phyloP scores from a whole-genome alignment of 1,284 basidiomycete genomes.

The Vanrija sp. region DNA sequence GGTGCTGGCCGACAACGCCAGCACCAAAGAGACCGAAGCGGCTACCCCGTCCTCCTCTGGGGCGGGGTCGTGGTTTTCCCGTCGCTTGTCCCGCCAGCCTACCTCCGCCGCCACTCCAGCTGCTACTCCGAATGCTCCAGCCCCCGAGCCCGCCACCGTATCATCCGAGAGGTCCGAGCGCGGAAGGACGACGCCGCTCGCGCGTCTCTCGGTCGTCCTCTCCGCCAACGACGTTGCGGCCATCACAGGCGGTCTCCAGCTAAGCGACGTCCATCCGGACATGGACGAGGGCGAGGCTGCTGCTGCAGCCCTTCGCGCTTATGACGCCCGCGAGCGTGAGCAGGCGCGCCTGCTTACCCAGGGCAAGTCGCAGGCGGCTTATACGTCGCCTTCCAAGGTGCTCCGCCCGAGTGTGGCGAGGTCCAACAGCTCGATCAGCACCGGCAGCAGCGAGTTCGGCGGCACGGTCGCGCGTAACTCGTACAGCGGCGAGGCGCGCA shows the following conservation, averaged over 20 bases:
- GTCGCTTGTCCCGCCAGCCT: neutral
- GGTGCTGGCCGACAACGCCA: neutral
- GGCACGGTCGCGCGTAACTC: no score
- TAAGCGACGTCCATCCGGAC: slow-evolving; percentile 5
- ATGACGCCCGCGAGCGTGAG: slow-evolving; percentile 32
- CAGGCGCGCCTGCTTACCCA: slow-evolving; percentile 25
- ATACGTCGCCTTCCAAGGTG: slow-evolving; percentile 29
- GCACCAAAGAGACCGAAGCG: neutral
- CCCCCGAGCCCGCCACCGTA: neutral
- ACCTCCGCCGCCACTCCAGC: neutral
- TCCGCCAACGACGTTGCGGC: no score
- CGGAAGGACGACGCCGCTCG: slow-evolving; percentile 14
- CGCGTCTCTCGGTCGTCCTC: slow-evolving; percentile 23
- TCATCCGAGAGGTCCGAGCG: neutral
- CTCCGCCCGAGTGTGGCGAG: neutral
- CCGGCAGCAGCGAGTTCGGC: neutral
- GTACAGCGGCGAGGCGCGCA: no score
- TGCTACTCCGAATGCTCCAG: neutral
- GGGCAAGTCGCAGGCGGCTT: slow-evolving; percentile 22
- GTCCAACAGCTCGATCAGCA: neutral
- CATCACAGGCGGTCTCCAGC: slow-evolving; percentile 1
- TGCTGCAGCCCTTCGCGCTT: slow-evolving; percentile 27
- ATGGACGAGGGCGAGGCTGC: slow-evolving; percentile 6
- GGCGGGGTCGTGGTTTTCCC: neutral
- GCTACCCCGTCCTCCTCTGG: neutral